Base-by-base conservation (phyloP, 148 eudicot species). In the Rheum nobile region DNA sequence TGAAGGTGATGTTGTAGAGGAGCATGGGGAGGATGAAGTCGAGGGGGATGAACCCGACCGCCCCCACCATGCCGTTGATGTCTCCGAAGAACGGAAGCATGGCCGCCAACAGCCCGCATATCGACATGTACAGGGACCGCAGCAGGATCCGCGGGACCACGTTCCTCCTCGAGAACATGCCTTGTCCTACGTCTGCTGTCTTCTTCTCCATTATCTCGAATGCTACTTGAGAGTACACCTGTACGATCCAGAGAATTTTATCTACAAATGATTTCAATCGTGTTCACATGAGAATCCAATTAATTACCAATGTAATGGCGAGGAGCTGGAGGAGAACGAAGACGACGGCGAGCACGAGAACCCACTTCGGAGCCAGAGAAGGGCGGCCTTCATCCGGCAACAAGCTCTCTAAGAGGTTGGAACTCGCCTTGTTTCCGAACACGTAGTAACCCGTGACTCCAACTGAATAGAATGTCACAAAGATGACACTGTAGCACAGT, bases 171-270 rank as follows among this genome's bases (percentile, higher is more conserved):
- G 98, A 91, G 84, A 93, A 93, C 72, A 88, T 72, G 72, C 91
- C 95, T 79, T 86, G 84, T 12, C 67, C 86, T 80, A 82, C 78
- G 82, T 91, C 97, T 0, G 98, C 92, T 48, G 97, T 88, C 75
- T 89, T 89, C 85, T 85, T 88, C 80, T 93, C 98, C 95, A 93
- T 89, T 21, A 93, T 86, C 84, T 93, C 98, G 35, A 88, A 93
- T 6, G 95, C 94, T 43, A 93, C 98, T 89, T 93, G 98, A 29
- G 98, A 91, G 75, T 93, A 93, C 10, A 93, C 91, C 98, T 93
- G 85, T 50, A n/a, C n/a, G n/a, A n/a, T n/a, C n/a, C n/a, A n/a
- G n/a, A n/a, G n/a, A n/a, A n/a, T n/a, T n/a, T n/a, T n/a, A n/a
- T n/a, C n/a, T n/a, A n/a, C n/a, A n/a, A n/a, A n/a, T n/a, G n/a